Base-by-base conservation (phyloP, 2,329 filamentous ascomycete species). In the Arthrobotrys conoides region DNA sequence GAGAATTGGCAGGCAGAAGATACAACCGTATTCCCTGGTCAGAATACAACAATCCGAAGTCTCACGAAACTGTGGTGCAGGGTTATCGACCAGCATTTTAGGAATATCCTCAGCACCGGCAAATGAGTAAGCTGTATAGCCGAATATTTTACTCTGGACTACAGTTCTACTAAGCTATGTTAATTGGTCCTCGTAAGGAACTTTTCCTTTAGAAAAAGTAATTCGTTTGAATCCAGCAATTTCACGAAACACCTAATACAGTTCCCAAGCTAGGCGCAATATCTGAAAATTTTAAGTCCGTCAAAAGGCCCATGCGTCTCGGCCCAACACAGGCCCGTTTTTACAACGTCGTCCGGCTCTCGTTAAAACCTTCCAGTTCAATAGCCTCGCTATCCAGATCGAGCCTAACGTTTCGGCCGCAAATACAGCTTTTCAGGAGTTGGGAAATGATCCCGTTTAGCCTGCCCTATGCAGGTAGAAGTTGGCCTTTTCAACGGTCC, bases 271-370 rank as follows among this genome's bases (percentile, higher is more conserved):
- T 41, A 27, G 20, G 16, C 5, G 24, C 10, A 33, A 18, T 6
- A 18, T 14, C 2, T 30, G n/a, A 4, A 9, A 0, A 24, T 0
- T 18, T 55, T 77, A 77, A 77, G 44, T 77, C 72, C 72, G 70
- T 73, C 14, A 33, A 36, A 38, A 51, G n/a, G n/a, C 59, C 59
- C n/a, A 59, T 55, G 57, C 57, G 51, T 49, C 10, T 77, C 72
- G 72, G 72, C 36, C 57, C 59, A 77, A 77, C 72, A 63, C 72
- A 61, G 67, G 9, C 20, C 72, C 72, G 72, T 64, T 67, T 38
- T 24, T 14, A 44, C 30, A 38, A 66, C 49, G 72, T 71, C 49
- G 57, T 49, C 22, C n/a, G 20, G 12, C 4, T 27, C 27, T 36
- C 66, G 66, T 41, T 38, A 68, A 68, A 44, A 46, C 71, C 53